Evolutionary conservation across 331 rosid species (phyloP).

Genomic region (Erythrophleum ivorense): DNA sequence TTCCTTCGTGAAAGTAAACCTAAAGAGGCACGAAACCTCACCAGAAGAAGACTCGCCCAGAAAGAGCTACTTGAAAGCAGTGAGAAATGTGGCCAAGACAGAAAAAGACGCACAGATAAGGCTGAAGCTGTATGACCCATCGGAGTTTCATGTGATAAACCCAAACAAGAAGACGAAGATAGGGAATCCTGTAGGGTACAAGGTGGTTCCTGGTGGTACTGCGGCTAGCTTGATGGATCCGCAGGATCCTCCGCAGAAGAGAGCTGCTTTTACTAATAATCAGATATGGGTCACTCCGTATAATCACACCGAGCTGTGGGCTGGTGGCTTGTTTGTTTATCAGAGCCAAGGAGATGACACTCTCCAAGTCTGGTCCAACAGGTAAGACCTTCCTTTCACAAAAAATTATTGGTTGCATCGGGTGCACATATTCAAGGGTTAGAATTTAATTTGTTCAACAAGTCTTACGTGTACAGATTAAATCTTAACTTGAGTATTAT

Average conservation of each 20-base stretch:
- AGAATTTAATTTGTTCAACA: too few relatives aligned
- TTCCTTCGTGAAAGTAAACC: constrained; percentile 72
- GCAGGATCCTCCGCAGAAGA: constrained; percentile 81
- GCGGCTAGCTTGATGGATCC: constrained; percentile 76
- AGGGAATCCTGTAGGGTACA: constrained; percentile 90
- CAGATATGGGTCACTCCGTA: constrained; percentile 96
- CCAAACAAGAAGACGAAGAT: constrained; percentile 64
- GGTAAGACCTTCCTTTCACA: constrained; percentile 40
- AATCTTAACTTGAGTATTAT: too few relatives aligned
- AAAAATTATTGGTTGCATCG: not conserved
- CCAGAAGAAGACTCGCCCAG: constrained; percentile 66
- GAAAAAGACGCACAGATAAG: constrained; percentile 82
- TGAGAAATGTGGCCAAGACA: constrained; percentile 72
- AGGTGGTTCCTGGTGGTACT: constrained; percentile 75
- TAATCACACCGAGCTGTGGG: constrained; percentile 82
- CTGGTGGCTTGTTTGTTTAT: constrained; percentile 75
- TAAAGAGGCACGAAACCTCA: constrained; percentile 52
- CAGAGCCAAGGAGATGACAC: constrained; percentile 83
- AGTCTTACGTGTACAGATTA: too few relatives aligned
- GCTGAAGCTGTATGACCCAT: constrained; percentile 74
- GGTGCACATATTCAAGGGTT: too few relatives aligned
- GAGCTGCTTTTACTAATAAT: constrained; percentile 86
- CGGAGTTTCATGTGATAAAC: constrained; percentile 77
- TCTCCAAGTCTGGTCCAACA: constrained; percentile 77
- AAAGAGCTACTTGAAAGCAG: constrained; percentile 76